Base-by-base conservation (phyloP, 306 rosid genomes). In the Quercus wislizeni region DNA sequence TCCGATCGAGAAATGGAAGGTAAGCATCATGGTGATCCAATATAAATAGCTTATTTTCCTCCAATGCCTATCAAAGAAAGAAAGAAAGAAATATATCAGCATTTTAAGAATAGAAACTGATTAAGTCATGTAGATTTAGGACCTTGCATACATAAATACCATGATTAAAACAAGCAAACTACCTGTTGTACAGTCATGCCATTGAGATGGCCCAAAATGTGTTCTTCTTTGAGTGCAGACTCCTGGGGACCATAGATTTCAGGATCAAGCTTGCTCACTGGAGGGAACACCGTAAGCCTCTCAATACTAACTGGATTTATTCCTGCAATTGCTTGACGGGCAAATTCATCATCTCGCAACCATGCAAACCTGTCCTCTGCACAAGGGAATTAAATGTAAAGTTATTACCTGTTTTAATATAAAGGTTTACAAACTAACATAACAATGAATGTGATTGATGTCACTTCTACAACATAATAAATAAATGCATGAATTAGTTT, bases 121-220 rank as follows among this genome's bases (percentile, higher is more conserved):
- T n/a, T 2, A 59, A 1, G 27, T 10, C 10, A 21, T n/a, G 30
- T 20, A 21, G 14, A 21, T 10, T n/a, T n/a, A 10, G 63, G 23
- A 18, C 23, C 20, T 2, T 20, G 23, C 11, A 20, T 27, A 12
- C 28, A 18, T 20, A 62, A 8, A 41, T 5, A 27, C 19, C 17
- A 12, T 62, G 17, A 25, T 41, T 10, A 23, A 9, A 62, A 7
- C 63, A 20, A n/a, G 11, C 2, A 57, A 20, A 62, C 11, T 85
- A 94, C 98, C 93, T 94, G 89, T 77, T 91, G 93, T 7, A 95
- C 89, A 15, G 96, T 88, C 99, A 93, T 90, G 85, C 99, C 99
- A 83, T 88, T 78, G 43, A 95, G 85, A 57, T 91, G 82, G 72
- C 81, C 84, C 27, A 87, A 25, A 80, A 95, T 93, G 74, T 95